Base-by-base conservation (phyloP, 1,139 yeast genomes). In the Taphrina pruni region DNA sequence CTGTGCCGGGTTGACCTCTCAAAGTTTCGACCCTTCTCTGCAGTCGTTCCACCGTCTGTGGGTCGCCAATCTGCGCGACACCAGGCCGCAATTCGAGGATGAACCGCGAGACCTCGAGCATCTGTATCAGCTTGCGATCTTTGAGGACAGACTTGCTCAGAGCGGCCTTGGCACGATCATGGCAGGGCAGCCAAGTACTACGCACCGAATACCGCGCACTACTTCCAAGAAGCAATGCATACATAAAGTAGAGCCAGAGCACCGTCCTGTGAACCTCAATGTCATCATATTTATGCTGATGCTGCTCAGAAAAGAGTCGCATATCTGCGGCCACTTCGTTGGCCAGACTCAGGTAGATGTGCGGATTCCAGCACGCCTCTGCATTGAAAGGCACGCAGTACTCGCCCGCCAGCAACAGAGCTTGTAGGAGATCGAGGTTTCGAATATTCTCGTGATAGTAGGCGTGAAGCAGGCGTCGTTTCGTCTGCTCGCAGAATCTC, bases 191-290 rank as follows among this genome's bases (percentile, higher is more conserved):
- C 54, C 54, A 50, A 8, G 36, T 11, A n/a, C 21, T 50, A 36
- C 54, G 54, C 14, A 50, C n/a, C 35, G 54, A 20, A 36, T 50
- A 50, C 12, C 54, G 54, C 9, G 54, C 54, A n/a, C 54, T 50
- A 26, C 36, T 21, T n/a, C 54, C 54, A 2, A 50, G 54, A 8
- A 9, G 2, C 7, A 50, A 50, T 2, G 36, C 8, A 21, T 50
- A 50, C 54, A 50, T 35, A 26, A 50, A 50, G n/a, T 21, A 50
- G n/a, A 50, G 36, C 54, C 54, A 50, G 36, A 50, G 54, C 36
- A 50, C 12, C 36, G 54, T 50, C 36, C 54, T 50, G 36, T 21
- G 36, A 20, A 11, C n/a, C n/a, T 50, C 36, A 8, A 50, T 21
- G n/a, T 26, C 21, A n/a, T 50, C 54, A 21, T 8, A 21, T 11